Conservation (phyloP, 495 filamentous ascomycete species). For the Penicillium ucsense region DNA sequence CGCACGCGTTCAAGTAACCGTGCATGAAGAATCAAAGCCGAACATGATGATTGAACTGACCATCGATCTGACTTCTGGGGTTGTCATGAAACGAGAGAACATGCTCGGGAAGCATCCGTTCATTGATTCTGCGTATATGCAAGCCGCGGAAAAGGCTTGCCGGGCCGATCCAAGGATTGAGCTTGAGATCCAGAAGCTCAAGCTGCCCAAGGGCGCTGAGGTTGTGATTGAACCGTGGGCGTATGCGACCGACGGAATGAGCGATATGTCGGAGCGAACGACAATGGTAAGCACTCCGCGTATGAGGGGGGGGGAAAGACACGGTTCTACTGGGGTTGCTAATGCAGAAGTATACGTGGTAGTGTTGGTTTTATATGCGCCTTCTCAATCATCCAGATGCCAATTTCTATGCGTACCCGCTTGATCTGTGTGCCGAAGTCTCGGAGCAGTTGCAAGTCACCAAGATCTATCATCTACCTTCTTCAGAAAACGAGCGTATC, state of each 20-base stretch:
- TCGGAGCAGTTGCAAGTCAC: slow-evolving; percentile 49
- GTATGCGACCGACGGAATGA: slow-evolving; percentile 31
- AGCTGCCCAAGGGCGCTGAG: slow-evolving; percentile 19
- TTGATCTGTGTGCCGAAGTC: slow-evolving; percentile 58
- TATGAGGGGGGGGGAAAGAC: too few species aligned
- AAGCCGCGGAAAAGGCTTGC: slow-evolving; percentile 21
- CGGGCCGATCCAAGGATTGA: slow-evolving; percentile 12
- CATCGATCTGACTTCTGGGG: slow-evolving; percentile 8
- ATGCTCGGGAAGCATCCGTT: slow-evolving; percentile 19
- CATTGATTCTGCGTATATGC: slow-evolving; percentile 23
- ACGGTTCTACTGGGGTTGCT: too few species aligned
- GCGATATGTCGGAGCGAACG: slow-evolving; percentile 23
- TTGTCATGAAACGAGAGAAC: slow-evolving; percentile 4
- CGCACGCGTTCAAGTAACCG: slow-evolving; percentile 13
- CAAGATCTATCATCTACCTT: slow-evolving; percentile 30
- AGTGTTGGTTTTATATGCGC: slow-evolving; percentile 28
- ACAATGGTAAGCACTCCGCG: slow-evolving; percentile 12
- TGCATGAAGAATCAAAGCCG: slow-evolving; percentile 1
- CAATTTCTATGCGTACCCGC: slow-evolving; percentile 71
- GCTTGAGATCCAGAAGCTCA: slow-evolving; percentile 12
- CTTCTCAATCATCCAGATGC: slow-evolving; percentile 16
- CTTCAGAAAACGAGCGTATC: slow-evolving; percentile 17
- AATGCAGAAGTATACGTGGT: too few species aligned
- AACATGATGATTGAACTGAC: slow-evolving; percentile 11
- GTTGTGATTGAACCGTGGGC: slow-evolving; percentile 30